A percentile compares a stretch with the other conserved stretches of the same genome.
phyloP scores from a whole-genome alignment of 768 basidiomycete genomes.

The Mycena chlorophos region DNA sequence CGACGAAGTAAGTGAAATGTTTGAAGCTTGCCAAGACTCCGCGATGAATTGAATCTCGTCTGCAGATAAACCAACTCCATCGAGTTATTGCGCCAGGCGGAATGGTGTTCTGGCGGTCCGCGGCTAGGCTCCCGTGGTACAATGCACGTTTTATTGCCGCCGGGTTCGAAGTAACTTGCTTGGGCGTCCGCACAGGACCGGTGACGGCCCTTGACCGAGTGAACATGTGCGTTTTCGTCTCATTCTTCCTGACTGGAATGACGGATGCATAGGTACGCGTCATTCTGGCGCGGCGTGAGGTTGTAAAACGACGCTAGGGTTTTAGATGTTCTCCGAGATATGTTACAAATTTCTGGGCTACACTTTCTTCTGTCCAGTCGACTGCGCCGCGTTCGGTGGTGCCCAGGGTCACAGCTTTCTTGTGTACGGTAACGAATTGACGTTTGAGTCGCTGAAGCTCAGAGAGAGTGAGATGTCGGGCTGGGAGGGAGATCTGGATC shows the following conservation, averaged over 20 bases:
- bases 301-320: conserved; percentile 31
- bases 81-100: conserved; percentile 61
- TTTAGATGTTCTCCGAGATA: conserved; percentile 74
- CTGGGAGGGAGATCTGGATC: conserved; percentile 60
- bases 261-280: conserved; percentile 33
- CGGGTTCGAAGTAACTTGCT: conserved; percentile 51
- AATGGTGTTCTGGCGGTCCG: conserved; percentile 65
- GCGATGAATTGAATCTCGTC: too few species aligned
- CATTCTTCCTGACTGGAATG: neutral
- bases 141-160: conserved; percentile 50
- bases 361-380: conserved; percentile 73
- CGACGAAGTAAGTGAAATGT: conserved; percentile 58
- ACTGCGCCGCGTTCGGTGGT: conserved; percentile 75
- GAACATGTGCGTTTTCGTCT: conserved; percentile 54
- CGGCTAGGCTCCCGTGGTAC: conserved; percentile 68
- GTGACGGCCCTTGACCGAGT: conserved; percentile 51
- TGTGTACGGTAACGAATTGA: conserved; percentile 88
- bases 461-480: conserved; percentile 73
- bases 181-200: neutral
- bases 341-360: conserved; percentile 66
- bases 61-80: conserved; percentile 51
- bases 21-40: too few species aligned
- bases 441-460: conserved; percentile 89
- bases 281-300: conserved; percentile 36
- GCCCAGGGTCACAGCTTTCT: conserved; percentile 83